Base-by-base conservation (phyloP, 345 rosid species). In the Clarkia xantiana region DNA sequence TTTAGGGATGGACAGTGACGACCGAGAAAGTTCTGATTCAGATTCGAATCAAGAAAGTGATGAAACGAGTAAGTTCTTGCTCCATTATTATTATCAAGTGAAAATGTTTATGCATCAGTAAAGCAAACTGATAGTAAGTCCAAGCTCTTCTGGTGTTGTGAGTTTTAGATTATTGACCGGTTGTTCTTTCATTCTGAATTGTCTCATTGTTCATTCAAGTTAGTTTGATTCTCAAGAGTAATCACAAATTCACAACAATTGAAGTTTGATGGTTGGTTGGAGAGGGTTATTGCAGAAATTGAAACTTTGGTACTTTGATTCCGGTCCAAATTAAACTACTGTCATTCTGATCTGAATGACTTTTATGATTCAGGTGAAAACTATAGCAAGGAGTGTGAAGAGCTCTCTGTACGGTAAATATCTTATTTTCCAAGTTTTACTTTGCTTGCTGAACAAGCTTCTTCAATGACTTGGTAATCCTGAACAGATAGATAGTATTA, bases 21-120 rank as follows among this genome's bases (percentile, higher is more conserved):
- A 76, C 50, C 84, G 67, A 65, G 82, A 56, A 80, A 77, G 76
- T 70, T 82, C 84, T 11, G 81, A 54, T 52, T 73, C 70, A 9
- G 82, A 81, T 47, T 51, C 60, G 9, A 84, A 52, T 34, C 62
- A 54, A 52, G 79, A 67, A 36, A 58, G 40, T 41, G 70, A 59
- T 57, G 81, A 62, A 60, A 56, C 69, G 69, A 95, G 84, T 74
- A 13, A 40, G 69, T 51, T 51, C 42, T 43, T 23, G 11, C n/a
- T 15, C 20, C 15, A 18, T 25, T 10, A 12, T 15, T 11, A 7
- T 9, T 29, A n/a, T 39, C 9, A 49, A 13, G 11, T 9, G 20
- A 14, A 2, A 20, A 18, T 47, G n/a, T n/a, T n/a, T n/a, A n/a
- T n/a, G n/a, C n/a, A n/a, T n/a, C n/a, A 34, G 50, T 2, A 19